These are phyloP conservation scores for Asterophora parasitica DNA, from an alignment of 768 basidiomycete species.

Conservation along the genomic window DNA sequence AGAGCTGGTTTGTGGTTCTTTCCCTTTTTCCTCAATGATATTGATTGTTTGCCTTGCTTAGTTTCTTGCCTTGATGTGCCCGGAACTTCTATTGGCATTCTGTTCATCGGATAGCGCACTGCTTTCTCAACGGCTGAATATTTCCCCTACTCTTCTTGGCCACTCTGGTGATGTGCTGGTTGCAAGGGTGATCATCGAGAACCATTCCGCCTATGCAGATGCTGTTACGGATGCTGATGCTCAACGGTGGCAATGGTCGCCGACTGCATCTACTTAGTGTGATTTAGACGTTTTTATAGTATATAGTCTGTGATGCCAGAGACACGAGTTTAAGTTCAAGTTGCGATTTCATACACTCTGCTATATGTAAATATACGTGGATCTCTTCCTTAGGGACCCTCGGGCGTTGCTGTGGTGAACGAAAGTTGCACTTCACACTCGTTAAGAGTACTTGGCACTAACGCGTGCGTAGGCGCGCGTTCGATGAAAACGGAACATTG, in stretches of 20 bases:
- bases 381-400: too few species aligned
- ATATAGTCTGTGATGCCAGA: conserved; percentile 5
- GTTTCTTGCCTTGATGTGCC: conserved; percentile 54
- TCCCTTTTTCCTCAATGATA: neutral
- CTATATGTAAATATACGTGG: too few species aligned
- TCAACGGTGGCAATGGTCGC: conserved; percentile 28
- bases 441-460: too few species aligned
- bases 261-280: neutral
- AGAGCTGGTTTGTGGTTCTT: conserved; percentile 42
- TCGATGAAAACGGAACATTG: too few species aligned
- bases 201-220: conserved; percentile 56
- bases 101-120: conserved; percentile 48
- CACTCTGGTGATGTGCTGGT: conserved; percentile 44
- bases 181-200: conserved; percentile 51
- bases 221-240: conserved; percentile 40
- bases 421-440: too few species aligned
- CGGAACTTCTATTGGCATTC: conserved; percentile 46
- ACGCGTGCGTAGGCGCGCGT: too few species aligned
- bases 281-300: conserved; percentile 3
- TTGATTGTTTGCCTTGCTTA: conserved; percentile 20
- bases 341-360: too few species aligned
- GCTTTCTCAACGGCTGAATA: conserved; percentile 45
- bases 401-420: too few species aligned
- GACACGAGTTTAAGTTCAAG: too few species aligned
- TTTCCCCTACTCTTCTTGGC: conserved; percentile 42